These are phyloP conservation scores for Suillus subalutaceus DNA, from an alignment of 768 basidiomycete genomes.

Conservation along the genomic window DNA sequence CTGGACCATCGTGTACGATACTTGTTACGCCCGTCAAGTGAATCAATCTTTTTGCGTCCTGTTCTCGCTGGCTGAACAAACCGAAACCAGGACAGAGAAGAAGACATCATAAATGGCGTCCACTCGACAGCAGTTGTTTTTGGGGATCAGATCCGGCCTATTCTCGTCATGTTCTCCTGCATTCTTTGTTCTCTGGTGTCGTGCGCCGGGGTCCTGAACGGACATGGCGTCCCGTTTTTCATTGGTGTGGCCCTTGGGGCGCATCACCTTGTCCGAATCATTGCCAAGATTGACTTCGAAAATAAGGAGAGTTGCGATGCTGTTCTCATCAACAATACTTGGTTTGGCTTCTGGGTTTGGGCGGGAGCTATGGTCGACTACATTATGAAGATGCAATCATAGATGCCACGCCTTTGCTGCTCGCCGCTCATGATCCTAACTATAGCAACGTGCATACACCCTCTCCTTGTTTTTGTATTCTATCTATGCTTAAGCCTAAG, in stretches of 20 bases:
- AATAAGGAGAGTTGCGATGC: background rate
- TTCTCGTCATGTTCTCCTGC: constrained; percentile 55
- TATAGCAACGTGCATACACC: background rate
- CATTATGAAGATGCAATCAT: background rate
- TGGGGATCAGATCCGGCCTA: constrained; percentile 57
- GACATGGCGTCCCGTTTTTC: constrained; percentile 31
- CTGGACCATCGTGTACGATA: background rate
- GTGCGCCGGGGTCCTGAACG: constrained; percentile 54
- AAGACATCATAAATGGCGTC: constrained; percentile 72
- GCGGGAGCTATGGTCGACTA: background rate
- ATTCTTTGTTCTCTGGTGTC: constrained; percentile 53
- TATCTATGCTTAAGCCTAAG: background rate
- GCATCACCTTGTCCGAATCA: background rate
- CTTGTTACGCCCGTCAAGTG: background rate
- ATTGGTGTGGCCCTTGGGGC: background rate
- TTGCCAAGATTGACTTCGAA: background rate
- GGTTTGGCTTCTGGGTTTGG: constrained; percentile 1
- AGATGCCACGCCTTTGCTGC: background rate
- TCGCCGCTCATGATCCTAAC: background rate
- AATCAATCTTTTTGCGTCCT: background rate
- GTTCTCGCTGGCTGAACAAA: constrained; percentile 53
- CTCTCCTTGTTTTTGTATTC: background rate
- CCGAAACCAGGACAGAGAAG: constrained; percentile 67
- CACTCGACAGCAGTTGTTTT: constrained; percentile 78
- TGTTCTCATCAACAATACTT: background rate